Conservation (phyloP, 352 stramenopile genomes). For the Phytopythium boreale region DNA sequence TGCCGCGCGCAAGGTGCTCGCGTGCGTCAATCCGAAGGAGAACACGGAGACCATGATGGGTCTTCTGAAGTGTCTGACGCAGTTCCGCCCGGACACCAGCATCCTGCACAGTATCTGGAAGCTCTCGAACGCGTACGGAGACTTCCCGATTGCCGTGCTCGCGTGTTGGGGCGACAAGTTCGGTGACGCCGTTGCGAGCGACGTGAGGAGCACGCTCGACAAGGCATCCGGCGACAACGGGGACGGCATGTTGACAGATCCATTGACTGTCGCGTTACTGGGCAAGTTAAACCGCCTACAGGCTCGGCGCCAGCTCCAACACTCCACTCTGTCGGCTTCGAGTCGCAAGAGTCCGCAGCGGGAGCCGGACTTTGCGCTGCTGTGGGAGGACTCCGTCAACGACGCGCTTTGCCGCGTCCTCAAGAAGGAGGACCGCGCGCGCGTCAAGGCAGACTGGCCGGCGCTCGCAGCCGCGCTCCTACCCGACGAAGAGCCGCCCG, state of each 20-base stretch:
- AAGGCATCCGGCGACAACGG: constrained; percentile 10
- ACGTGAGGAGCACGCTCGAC: constrained; percentile 48
- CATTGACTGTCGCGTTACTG: constrained; percentile 38
- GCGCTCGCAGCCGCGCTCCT: constrained; percentile 22
- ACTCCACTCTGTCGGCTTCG: background rate
- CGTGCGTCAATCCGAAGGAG: constrained; percentile 68
- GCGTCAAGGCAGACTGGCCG: constrained; percentile 17
- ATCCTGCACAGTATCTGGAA: constrained; percentile 80
- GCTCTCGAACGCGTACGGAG: constrained; percentile 51
- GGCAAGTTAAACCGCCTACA: constrained; percentile 66
- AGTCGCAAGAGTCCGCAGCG: constrained; percentile 8
- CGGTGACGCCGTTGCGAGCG: constrained; percentile 48
- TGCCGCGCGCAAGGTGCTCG: constrained; percentile 72
- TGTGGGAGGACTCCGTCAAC: constrained; percentile 46
- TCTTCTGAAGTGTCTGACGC: constrained; percentile 72
- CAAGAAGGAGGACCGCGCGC: constrained; percentile 10
- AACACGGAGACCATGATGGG: constrained; percentile 71
- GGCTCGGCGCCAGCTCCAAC: constrained; percentile 17
- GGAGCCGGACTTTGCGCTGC: constrained; percentile 21
- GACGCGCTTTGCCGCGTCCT: constrained; percentile 38
- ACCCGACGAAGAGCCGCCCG: constrained; percentile 33
- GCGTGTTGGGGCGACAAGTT: constrained; percentile 73
- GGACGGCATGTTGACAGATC: constrained; percentile 36
- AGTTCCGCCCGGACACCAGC: constrained; percentile 59
- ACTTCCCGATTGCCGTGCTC: constrained; percentile 67